Evolutionary conservation across 495 filamentous ascomycete species (phyloP).

Genomic region (Oidiodendron maius): DNA sequence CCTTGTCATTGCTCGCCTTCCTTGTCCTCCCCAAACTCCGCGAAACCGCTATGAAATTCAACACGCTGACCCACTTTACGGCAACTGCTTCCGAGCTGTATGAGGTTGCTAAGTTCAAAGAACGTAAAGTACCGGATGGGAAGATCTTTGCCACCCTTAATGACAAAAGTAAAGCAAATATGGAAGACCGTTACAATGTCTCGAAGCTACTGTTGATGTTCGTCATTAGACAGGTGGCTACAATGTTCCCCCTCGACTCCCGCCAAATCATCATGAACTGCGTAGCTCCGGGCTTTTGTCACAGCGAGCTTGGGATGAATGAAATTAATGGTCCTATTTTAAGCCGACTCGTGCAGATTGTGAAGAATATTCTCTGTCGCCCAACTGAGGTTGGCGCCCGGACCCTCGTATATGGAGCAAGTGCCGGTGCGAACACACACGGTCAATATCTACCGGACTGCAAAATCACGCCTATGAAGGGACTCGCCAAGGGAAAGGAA

Average conservation of each 20-base stretch:
- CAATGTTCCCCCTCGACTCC: slow-evolving; percentile 7
- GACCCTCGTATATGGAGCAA: slow-evolving; percentile 12
- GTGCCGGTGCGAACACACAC: slow-evolving; percentile 15
- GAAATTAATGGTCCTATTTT: neutral
- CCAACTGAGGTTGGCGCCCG: slow-evolving; percentile 14
- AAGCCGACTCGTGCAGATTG: slow-evolving; percentile 6
- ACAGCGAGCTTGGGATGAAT: slow-evolving; percentile 6
- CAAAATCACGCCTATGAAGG: no score
- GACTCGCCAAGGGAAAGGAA: no score
- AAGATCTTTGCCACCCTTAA: slow-evolving; percentile 14
- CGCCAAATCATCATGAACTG: slow-evolving; percentile 18
- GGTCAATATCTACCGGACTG: slow-evolving; percentile 17
- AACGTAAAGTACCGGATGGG: slow-evolving; percentile 5
- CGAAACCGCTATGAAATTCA: slow-evolving; percentile 2
- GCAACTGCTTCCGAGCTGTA: slow-evolving; percentile 8
- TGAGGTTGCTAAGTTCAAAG: neutral
- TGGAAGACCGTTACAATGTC: slow-evolving; percentile 15
- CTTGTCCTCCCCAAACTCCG: slow-evolving; percentile 15
- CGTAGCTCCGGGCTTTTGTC: slow-evolving; percentile 18
- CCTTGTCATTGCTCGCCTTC: slow-evolving; percentile 13
- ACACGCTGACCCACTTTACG: slow-evolving; percentile 3
- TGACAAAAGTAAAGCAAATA: slow-evolving; percentile 13
- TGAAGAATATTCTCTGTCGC: slow-evolving; percentile 10
- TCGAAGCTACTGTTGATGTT: slow-evolving; percentile 16
- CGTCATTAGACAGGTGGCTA: slow-evolving; percentile 6